Conservation (phyloP, 2,329 filamentous ascomycete species). For the Ophiostoma sp. region DNA sequence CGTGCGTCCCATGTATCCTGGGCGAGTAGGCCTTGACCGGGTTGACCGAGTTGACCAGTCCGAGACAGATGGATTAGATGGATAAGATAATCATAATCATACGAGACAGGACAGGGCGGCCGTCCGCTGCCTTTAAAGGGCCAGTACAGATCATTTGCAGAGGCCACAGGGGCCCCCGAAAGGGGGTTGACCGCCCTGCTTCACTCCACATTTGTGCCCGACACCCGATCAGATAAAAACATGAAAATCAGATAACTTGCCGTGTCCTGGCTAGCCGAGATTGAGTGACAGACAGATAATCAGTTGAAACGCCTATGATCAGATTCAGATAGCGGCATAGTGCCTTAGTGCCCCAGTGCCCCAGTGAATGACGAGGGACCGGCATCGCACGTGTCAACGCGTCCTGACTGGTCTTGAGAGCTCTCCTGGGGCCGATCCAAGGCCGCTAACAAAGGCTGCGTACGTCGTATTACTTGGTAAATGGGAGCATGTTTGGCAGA, state of each 20-base stretch:
- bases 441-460: neutral
- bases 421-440: neutral
- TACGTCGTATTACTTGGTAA: too few species aligned
- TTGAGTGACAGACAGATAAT: too few species aligned
- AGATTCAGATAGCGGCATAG: neutral
- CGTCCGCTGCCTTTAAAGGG: neutral
- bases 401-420: neutral
- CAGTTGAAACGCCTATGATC: too few species aligned
- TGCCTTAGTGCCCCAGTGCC: neutral
- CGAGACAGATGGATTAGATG: neutral
- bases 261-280: too few species aligned
- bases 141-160: neutral
- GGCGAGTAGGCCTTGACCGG: neutral
- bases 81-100: slow-evolving; percentile 18
- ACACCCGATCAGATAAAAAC: too few species aligned
- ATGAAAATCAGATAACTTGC: too few species aligned
- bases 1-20: neutral
- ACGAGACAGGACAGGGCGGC: neutral
- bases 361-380: neutral
- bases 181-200: neutral
- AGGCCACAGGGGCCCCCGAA: neutral
- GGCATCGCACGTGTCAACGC: neutral
- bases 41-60: slow-evolving; percentile 2
- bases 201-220: too few species aligned
- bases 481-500: neutral